These are phyloP conservation scores for Aspergillus ochraceus DNA, from an alignment of 2,329 filamentous ascomycete species.

Conservation along the genomic window DNA sequence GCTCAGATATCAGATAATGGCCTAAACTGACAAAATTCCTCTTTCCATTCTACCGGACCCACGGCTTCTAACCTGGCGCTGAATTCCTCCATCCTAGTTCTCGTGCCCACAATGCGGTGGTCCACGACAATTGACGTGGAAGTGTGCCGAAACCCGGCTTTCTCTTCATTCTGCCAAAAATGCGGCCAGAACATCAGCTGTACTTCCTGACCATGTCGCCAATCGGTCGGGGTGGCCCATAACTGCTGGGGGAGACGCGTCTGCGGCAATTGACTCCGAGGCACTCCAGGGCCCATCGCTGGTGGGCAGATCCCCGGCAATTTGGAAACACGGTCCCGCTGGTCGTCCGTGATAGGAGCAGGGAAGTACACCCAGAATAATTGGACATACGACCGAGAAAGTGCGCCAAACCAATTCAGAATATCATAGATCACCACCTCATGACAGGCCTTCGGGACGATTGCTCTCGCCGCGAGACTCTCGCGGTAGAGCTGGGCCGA, in stretches of 20 bases:
- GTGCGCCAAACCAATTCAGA: slow-evolving; percentile 5
- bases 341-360: slow-evolving; percentile 6
- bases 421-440: background rate
- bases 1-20: background rate
- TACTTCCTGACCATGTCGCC: slow-evolving; percentile 3
- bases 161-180: slow-evolving; percentile 8
- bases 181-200: slow-evolving; percentile 12
- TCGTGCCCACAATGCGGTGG: background rate
- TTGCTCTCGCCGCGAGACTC: slow-evolving; percentile 4
- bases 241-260: slow-evolving; percentile 1
- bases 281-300: background rate
- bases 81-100: slow-evolving; percentile 2
- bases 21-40: slow-evolving; percentile 11
- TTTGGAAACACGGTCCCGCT: slow-evolving; percentile 2
- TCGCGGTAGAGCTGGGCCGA: slow-evolving; percentile 8
- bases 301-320: slow-evolving; percentile 4
- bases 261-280: background rate
- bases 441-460: background rate
- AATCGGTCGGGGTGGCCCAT: slow-evolving; percentile 7
- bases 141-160: background rate
- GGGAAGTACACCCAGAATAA: slow-evolving; percentile 13
- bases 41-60: slow-evolving; percentile 8
- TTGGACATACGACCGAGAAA: background rate
- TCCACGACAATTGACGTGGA: background rate
- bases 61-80: slow-evolving; percentile 4